Percentiles rank a stretch among this genome's conserved stretches.
Evolutionary conservation across 768 basidiomycete species (phyloP).

Genomic region (Erythrobasidium yunnanense): DNA sequence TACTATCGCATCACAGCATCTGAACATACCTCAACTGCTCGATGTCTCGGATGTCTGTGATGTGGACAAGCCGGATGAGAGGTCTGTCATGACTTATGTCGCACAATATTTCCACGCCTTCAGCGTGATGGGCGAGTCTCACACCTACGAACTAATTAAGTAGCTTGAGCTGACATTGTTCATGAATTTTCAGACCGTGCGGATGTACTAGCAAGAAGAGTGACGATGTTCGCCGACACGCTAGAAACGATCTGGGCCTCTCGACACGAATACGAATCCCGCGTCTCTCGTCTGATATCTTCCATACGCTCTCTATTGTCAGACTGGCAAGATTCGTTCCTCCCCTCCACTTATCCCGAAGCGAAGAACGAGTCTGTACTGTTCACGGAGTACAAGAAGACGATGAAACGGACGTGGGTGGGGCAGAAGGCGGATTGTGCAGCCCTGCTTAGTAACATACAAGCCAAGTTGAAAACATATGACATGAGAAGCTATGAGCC

Average conservation of each 20-base stretch:
- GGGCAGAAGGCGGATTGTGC: constrained; percentile 77
- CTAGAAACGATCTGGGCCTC: constrained; percentile 85
- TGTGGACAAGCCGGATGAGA: constrained; percentile 76
- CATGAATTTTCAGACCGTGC: constrained; percentile 60
- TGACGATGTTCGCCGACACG: constrained; percentile 89
- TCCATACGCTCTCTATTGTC: constrained; percentile 25
- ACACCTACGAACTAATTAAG: no score
- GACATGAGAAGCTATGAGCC: constrained; percentile 74
- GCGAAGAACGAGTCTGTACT: constrained; percentile 59
- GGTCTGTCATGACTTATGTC: constrained; percentile 95
- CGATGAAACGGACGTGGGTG: constrained; percentile 75
- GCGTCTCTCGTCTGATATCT: constrained; percentile 43
- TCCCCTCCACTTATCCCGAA: neutral
- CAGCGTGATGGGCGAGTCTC: constrained; percentile 72
- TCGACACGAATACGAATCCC: constrained; percentile 82
- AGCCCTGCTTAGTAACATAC: constrained; percentile 80
- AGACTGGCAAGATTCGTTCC: neutral
- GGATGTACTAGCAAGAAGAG: constrained; percentile 81
- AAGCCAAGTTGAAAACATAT: constrained; percentile 87
- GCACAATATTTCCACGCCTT: constrained; percentile 98
- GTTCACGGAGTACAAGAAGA: constrained; percentile 72
- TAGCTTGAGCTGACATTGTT: neutral
- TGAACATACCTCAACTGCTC: constrained; percentile 61
- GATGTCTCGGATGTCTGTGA: constrained; percentile 95
- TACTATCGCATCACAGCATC: constrained; percentile 68